These are phyloP conservation scores for Candida jianshihensis DNA, from an alignment of 805 yeast species.

Conservation along the genomic window DNA sequence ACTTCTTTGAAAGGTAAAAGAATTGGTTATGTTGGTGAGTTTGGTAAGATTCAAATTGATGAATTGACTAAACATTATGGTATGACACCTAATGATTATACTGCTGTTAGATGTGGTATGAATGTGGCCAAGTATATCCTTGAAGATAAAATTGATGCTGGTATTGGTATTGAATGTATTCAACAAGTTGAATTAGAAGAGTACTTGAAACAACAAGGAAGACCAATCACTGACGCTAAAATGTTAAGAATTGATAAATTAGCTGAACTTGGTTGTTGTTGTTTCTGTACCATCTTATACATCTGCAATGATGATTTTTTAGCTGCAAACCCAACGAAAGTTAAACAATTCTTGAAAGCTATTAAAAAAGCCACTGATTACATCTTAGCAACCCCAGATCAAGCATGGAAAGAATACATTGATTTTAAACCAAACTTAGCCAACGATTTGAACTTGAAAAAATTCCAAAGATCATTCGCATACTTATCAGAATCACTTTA, in stretches of 20 bases:
- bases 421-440: slow-evolving; percentile 43
- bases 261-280: slow-evolving; percentile 53
- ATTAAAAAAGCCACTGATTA: slow-evolving; percentile 45
- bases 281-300: slow-evolving; percentile 51
- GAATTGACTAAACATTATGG: slow-evolving; percentile 50
- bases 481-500: slow-evolving; percentile 45
- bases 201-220: slow-evolving; percentile 35
- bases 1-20: slow-evolving; percentile 43
- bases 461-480: slow-evolving; percentile 48
- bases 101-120: slow-evolving; percentile 55
- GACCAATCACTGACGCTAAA: slow-evolving; percentile 39
- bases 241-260: slow-evolving; percentile 50
- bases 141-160: slow-evolving; percentile 50
- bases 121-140: slow-evolving; percentile 49
- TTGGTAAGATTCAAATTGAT: slow-evolving; percentile 52
- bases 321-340: slow-evolving; percentile 38
- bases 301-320: slow-evolving; percentile 46
- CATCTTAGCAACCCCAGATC: slow-evolving; percentile 35
- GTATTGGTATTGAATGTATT: slow-evolving; percentile 52
- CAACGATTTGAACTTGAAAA: slow-evolving; percentile 34
- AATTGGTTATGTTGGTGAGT: slow-evolving; percentile 54
- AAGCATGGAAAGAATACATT: slow-evolving; percentile 39
- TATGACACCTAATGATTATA: slow-evolving; percentile 47
- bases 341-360: slow-evolving; percentile 38
- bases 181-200: slow-evolving; percentile 54